Percentiles rank a stretch among this genome's conserved stretches.
These are phyloP conservation scores for Aspergillus sergii DNA, from an alignment of 2,329 filamentous ascomycete species.

Conservation along the genomic window DNA sequence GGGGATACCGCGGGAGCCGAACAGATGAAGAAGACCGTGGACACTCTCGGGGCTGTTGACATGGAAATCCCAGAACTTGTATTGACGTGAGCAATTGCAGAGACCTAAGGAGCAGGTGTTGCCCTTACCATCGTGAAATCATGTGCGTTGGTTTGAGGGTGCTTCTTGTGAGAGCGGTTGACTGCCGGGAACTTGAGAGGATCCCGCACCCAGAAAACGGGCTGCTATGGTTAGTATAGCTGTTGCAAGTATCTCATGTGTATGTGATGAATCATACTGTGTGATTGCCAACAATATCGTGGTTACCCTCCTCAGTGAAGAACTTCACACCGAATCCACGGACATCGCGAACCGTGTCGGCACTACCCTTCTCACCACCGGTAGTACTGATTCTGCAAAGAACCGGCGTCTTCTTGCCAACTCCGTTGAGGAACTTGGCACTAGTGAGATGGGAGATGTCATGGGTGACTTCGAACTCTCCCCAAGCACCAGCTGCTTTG, in stretches of 20 bases:
- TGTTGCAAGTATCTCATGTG: not conserved
- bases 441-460: slow-evolving; percentile 60
- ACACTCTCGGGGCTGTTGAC: slow-evolving; percentile 60
- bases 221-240: slow-evolving; percentile 23
- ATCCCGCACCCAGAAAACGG: slow-evolving; percentile 50
- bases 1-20: slow-evolving; percentile 61
- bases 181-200: slow-evolving; percentile 47
- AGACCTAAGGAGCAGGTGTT: not conserved
- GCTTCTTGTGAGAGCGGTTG: slow-evolving; percentile 65
- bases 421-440: slow-evolving; percentile 55
- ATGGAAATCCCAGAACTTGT: slow-evolving; percentile 62
- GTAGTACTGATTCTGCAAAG: slow-evolving; percentile 54
- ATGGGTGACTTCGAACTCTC: slow-evolving; percentile 63
- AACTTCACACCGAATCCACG: slow-evolving; percentile 56
- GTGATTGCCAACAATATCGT: slow-evolving; percentile 29
- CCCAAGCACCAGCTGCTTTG: slow-evolving; percentile 60
- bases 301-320: slow-evolving; percentile 56
- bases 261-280: slow-evolving; percentile 15
- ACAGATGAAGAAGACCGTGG: slow-evolving; percentile 63
- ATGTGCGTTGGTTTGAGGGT: slow-evolving; percentile 66
- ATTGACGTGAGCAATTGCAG: slow-evolving; percentile 12
- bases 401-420: slow-evolving; percentile 58
- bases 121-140: slow-evolving; percentile 58
- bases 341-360: slow-evolving; percentile 54
- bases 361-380: slow-evolving; percentile 49